phyloP scores from a whole-genome alignment of 1,139 yeast genomes.

The Yamadazyma atmosphaerica region DNA sequence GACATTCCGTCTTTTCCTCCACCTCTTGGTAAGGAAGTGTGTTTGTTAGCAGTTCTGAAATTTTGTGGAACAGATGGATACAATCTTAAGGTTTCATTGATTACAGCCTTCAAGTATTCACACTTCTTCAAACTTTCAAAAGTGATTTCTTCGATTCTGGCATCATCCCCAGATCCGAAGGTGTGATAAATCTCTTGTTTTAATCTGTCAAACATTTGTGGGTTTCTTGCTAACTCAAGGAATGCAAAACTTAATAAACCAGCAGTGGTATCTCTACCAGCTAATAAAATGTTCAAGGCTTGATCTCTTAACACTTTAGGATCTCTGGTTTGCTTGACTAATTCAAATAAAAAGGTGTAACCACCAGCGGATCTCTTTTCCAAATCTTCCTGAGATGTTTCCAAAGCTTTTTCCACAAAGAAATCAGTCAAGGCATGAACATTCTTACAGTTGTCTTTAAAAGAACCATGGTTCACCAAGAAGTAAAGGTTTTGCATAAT shows the following conservation, averaged over 20 bases:
- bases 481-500: constrained; percentile 29
- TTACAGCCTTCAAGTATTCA: constrained; percentile 42
- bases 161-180: constrained; percentile 32
- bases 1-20: constrained; percentile 44
- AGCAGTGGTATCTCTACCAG: constrained; percentile 49
- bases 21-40: constrained; percentile 51
- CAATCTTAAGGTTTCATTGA: constrained; percentile 49
- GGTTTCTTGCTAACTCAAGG: constrained; percentile 42
- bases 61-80: constrained; percentile 55
- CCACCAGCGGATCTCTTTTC: constrained; percentile 35
- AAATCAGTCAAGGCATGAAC: constrained; percentile 17
- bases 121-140: constrained; percentile 50
- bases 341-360: constrained; percentile 42
- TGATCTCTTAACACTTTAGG: constrained; percentile 42
- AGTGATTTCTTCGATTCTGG: constrained; percentile 28
- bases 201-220: constrained; percentile 31
- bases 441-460: constrained; percentile 7
- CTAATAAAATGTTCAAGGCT: constrained; percentile 41
- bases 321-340: constrained; percentile 43
- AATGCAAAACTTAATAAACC: constrained; percentile 40
- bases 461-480: constrained; percentile 13
- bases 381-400: constrained; percentile 26
- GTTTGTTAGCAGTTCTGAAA: constrained; percentile 39
- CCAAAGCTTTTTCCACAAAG: constrained; percentile 24
- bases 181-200: constrained; percentile 28